These are phyloP conservation scores for Candida pseudoviswanathii DNA, from an alignment of 1,139 yeast genomes.

Conservation along the genomic window DNA sequence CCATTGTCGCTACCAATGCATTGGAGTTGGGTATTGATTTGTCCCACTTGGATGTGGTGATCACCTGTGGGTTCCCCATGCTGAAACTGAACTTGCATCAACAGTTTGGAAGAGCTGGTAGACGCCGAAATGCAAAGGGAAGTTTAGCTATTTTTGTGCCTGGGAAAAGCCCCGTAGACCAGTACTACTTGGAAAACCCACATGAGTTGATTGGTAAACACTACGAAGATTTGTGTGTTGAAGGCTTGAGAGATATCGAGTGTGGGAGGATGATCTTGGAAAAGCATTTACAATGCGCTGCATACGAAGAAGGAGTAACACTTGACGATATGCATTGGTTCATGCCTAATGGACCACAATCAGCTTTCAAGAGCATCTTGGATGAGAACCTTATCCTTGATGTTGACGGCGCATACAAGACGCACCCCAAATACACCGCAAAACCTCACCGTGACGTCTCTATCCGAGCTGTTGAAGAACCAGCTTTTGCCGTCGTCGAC, in stretches of 20 bases:
- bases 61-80: constrained; percentile 89
- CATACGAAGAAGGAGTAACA: constrained; percentile 73
- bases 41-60: constrained; percentile 87
- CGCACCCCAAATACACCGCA: constrained; percentile 65
- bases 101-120: constrained; percentile 95
- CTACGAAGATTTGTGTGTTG: constrained; percentile 49
- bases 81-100: constrained; percentile 88
- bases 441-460: constrained; percentile 78
- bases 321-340: constrained; percentile 54
- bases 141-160: constrained; percentile 79
- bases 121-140: constrained; percentile 68
- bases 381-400: constrained; percentile 48
- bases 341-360: constrained; percentile 15
- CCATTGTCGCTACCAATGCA: constrained; percentile 93
- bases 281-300: constrained; percentile 92
- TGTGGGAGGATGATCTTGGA: constrained; percentile 54
- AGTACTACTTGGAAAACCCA: constrained; percentile 75
- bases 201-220: constrained; percentile 54
- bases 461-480: constrained; percentile 82
- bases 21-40: constrained; percentile 93
- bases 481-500: constrained; percentile 83
- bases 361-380: constrained; percentile 40
- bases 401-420: constrained; percentile 57
- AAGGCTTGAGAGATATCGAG: constrained; percentile 37
- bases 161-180: constrained; percentile 84